Evolutionary conservation across 306 rosid species (phyloP).

Genomic region (Vigna mungo): DNA sequence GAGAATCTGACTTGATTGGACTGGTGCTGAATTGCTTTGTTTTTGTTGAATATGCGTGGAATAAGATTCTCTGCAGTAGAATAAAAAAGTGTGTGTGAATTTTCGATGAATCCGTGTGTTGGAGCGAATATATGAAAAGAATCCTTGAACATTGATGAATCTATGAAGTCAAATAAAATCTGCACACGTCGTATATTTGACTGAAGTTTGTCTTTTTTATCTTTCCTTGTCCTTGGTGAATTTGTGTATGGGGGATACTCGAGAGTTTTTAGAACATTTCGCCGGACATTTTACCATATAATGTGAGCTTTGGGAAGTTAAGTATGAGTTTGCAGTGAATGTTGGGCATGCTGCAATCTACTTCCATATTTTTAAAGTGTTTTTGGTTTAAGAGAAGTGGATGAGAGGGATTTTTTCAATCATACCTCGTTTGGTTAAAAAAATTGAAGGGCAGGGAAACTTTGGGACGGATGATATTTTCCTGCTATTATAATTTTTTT

Average conservation of each 20-base stretch:
- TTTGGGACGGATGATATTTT: neutral
- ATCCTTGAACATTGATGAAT: neutral
- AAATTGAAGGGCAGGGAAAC: neutral
- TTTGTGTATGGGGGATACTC: neutral
- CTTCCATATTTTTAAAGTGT: neutral
- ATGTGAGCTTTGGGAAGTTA: neutral
- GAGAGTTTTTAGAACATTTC: too few relatives aligned
- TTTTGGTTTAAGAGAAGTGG: neutral
- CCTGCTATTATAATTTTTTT: neutral
- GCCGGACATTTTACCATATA: neutral
- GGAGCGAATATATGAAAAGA: neutral
- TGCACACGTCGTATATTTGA: neutral
- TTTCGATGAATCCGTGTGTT: neutral
- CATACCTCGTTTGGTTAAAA: neutral
- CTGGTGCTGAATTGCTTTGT: neutral
- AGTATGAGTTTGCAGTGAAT: neutral
- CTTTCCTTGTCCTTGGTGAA: neutral
- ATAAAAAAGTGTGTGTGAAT: neutral
- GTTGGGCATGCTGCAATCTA: neutral
- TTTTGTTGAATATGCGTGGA: neutral
- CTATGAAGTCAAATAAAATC: neutral
- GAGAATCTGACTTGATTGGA: slow-evolving; percentile 2
- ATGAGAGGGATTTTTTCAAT: neutral
- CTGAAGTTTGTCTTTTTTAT: neutral
- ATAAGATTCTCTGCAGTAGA: neutral